phyloP scores from a whole-genome alignment of 352 stramenopile species.

The Globisporangium cystogenes region DNA sequence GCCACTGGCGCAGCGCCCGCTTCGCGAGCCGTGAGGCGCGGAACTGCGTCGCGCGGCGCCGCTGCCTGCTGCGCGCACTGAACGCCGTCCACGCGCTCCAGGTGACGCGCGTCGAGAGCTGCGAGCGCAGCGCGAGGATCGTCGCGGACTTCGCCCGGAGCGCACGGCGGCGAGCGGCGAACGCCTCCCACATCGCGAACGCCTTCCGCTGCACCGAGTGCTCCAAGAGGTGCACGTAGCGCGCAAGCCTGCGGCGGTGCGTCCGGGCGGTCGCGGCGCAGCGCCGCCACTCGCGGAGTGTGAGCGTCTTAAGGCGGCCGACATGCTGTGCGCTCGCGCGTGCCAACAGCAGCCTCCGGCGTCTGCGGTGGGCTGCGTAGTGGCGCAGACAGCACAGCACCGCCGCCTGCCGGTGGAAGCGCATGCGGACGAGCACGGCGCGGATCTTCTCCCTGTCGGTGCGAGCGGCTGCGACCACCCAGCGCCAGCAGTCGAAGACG shows the following conservation, averaged over 20 bases:
- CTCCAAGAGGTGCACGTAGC: slow-evolving; percentile 34
- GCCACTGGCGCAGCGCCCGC: slow-evolving; percentile 26
- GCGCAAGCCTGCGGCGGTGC: slow-evolving; percentile 18
- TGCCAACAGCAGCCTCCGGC: not conserved
- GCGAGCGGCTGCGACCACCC: slow-evolving; percentile 5
- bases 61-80: slow-evolving; percentile 10
- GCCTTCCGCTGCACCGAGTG: slow-evolving; percentile 27
- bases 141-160: slow-evolving; percentile 18
- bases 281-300: slow-evolving; percentile 22
- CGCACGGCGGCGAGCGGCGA: slow-evolving; percentile 12
- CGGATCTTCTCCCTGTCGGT: slow-evolving; percentile 17
- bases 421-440: slow-evolving; percentile 22
- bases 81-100: slow-evolving; percentile 28
- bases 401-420: slow-evolving; percentile 14
- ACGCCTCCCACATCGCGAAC: slow-evolving; percentile 30
- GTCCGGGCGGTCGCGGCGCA: not conserved
- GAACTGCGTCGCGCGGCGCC: slow-evolving; percentile 14
- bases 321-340: slow-evolving; percentile 2
- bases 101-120: slow-evolving; percentile 21
- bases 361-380: slow-evolving; percentile 11
- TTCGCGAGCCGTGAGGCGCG: slow-evolving; percentile 2
- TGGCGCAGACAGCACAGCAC: slow-evolving; percentile 15
- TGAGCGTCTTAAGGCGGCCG: not conserved
- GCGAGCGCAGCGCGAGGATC: slow-evolving; percentile 20
- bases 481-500: slow-evolving; percentile 17